Conservation (phyloP, 768 basidiomycete genomes). For the Suillus clintonianus region DNA sequence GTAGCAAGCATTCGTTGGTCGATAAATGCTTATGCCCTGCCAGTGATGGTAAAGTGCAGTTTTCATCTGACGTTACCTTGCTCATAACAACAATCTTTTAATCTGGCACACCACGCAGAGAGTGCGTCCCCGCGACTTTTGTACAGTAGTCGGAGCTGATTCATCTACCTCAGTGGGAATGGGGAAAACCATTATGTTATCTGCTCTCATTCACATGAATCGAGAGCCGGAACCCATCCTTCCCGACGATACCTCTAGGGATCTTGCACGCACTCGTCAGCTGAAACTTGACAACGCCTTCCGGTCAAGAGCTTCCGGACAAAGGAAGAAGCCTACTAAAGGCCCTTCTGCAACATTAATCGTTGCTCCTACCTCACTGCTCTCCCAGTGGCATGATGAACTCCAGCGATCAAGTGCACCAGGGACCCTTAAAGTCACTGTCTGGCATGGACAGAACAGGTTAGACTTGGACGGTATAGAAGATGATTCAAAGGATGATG, state of each 20-base stretch:
- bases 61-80: background rate
- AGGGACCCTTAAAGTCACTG: constrained; percentile 60
- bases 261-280: constrained; percentile 50
- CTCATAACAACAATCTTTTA: constrained; percentile 9
- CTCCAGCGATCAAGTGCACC: constrained; percentile 80
- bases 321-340: constrained; percentile 24
- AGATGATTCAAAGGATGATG: constrained; percentile 50
- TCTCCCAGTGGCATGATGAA: constrained; percentile 94
- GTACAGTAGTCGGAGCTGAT: constrained; percentile 6
- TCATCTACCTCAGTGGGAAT: constrained; percentile 71
- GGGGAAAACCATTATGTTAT: constrained; percentile 94
- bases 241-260: constrained; percentile 26
- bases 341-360: constrained; percentile 75
- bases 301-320: constrained; percentile 42
- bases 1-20: constrained; percentile 27
- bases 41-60: constrained; percentile 36
- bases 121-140: constrained; percentile 39
- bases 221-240: constrained; percentile 46
- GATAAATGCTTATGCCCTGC: constrained; percentile 10
- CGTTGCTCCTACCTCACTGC: constrained; percentile 88
- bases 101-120: constrained; percentile 37
- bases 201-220: constrained; percentile 84
- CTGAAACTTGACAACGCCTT: constrained; percentile 67
- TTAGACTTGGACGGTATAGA: constrained; percentile 67
- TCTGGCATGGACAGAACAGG: constrained; percentile 91